Evolutionary conservation across 768 basidiomycete species (phyloP), one percentile per base, ranked within the genome.

Genomic region (Mrakia gelida): DNA sequence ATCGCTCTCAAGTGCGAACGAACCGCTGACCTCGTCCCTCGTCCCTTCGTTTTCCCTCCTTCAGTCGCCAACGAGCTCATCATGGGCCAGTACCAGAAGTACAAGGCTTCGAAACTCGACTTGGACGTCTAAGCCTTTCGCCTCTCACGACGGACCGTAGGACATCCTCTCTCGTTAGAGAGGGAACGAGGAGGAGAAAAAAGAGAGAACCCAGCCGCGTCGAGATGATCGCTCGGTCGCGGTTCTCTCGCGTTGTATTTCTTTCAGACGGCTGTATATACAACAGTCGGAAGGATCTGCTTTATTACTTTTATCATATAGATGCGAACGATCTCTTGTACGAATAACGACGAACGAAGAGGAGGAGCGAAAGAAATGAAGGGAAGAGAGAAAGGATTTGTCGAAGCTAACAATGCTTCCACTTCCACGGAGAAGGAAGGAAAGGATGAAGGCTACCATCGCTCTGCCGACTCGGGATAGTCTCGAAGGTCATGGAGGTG

Each of bases 61-160:
- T 75, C 74, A 49, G 45, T 76, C 56, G 67, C 67, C 67, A 76
- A 70, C 38, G 67, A 76, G 75, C 21, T 76, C 54, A 70, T 76
- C 67, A 70, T 67, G 52, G 38, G 18, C 16, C 75, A 71, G 68
- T 76, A 76, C 68, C 63, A 65, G 28, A 67, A 41, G 75, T 68
- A 49, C 65, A 75, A 75, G 67, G 67, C 67, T 7, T 34, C 34
- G 15, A 70, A 43, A 30, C 67, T 70, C 67, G 67, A 56, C 49
- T 56, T 52, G 49, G 71, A 56, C 18, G 30, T 32, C 13, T 56
- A 49, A 16, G 45, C 7, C 23, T 21, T 59, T 59, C 13, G 16
- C 2, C 52, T 54, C 18, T n/a, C 9, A 1, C 59, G 7, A 8
- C 3, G 2, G 45, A 49, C 7, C 15, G 49, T 15, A 18, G 49